Evolutionary conservation across 345 rosid species (phyloP).

Genomic region (Populus pruinosa): DNA sequence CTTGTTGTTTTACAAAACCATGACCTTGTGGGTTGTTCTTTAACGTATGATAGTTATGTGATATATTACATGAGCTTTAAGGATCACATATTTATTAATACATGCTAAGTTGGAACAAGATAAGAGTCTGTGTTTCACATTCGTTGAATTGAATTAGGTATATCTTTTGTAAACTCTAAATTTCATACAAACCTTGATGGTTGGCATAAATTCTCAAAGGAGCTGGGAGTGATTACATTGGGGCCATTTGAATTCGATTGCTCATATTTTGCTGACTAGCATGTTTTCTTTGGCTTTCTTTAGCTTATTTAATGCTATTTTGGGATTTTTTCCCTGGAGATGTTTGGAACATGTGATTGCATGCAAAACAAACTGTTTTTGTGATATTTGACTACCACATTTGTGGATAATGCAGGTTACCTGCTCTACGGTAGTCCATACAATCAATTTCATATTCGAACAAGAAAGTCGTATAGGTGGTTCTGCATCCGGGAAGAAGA

Average conservation of each 20-base stretch:
- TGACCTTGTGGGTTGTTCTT: background rate
- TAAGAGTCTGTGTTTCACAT: background rate
- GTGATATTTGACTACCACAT: background rate
- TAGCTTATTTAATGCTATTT: background rate
- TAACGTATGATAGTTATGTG: background rate
- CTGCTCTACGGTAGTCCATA: slow-evolving; percentile 50
- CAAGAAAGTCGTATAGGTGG: slow-evolving; percentile 32
- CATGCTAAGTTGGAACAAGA: background rate
- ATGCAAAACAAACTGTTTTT: background rate
- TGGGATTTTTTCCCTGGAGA: background rate
- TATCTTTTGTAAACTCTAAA: background rate
- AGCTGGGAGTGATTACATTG: background rate
- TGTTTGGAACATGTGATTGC: background rate
- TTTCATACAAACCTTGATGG: no score
- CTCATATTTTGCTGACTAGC: background rate
- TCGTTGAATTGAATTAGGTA: background rate
- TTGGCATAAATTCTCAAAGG: no score
- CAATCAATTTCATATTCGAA: slow-evolving; percentile 46
- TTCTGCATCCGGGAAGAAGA: slow-evolving; percentile 48
- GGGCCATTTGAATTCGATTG: background rate
- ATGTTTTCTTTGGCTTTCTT: slow-evolving; percentile 1
- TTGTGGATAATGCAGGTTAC: slow-evolving; percentile 51
- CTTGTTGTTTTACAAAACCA: no score
- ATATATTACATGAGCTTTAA: background rate
- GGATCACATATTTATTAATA: background rate